Evolutionary conservation across 805 yeast genomes (phyloP), one percentile per base, ranked within the genome.

Genomic region (Saturnispora bothae): DNA sequence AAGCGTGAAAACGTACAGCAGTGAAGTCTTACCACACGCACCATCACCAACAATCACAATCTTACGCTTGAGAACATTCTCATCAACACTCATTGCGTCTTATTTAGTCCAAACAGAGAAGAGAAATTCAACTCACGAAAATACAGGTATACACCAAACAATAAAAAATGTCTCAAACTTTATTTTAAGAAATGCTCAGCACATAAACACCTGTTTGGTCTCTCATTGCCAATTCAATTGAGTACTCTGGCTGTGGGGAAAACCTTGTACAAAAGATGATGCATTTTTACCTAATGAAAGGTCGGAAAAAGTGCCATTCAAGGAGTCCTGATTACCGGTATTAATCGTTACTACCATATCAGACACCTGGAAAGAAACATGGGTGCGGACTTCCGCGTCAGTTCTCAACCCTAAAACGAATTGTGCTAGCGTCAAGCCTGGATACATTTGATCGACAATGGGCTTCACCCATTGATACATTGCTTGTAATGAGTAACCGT

Each of bases 21-120:
- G 63, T 1, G 95, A 85, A 0, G 96, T 86, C 59, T 86, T 86
- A 9, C 96, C 96, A 59, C 95, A 84, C 1, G 94, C 95, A 38
- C 96, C 95, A 59, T 86, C 96, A 18, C 96, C 96, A 9, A 86
- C 92, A 32, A 86, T 86, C 29, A 86, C 95, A 18, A 86, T 64
- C 54, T 86, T 86, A 50, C 95, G 68, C 47, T 71, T 74, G 30
- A 73, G 59, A 22, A 58, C 59, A 53, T 55, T 57, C 23, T 50
- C 46, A n/a, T 14, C 38, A 15, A n/a, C 28, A n/a, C 36, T 33
- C 36, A 33, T 33, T 14, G 18, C n/a, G 7, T 5, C 29, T 12
- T n/a, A 15, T 27, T 27, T 27, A 5, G 6, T 5, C 29, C 5
- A 5, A 27, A 27, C 6, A 27, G n/a, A 5, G 15, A 15, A 27